Evolutionary conservation across 768 basidiomycete genomes (phyloP), one percentile per base, ranked within the genome.

Genomic region (Mycena polygramma): DNA sequence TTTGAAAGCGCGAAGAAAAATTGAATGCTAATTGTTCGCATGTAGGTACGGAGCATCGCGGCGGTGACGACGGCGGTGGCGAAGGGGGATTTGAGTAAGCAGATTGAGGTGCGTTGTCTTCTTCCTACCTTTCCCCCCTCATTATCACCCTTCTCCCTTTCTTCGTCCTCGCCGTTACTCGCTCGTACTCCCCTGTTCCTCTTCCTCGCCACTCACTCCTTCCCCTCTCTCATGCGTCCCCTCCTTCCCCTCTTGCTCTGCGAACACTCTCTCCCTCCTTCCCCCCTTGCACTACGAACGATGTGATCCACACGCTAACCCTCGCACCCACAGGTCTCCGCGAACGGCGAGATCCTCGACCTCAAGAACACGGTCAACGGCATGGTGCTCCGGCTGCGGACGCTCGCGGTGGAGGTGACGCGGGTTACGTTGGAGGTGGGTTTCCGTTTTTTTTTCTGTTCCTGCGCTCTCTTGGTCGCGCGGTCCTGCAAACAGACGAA

Each of bases 351-450:
- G 83, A 97, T 98, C 80, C 82, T 93, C 68, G 93, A 96, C 79
- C 79, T 94, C 81, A 94, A 95, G 82, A 92, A 94, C 80, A 98
- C 96, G 1, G 96, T 98, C 45, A 99, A 99, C 77, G 92, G 90
- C 67, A 99, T 98, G 97, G 97, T 96, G 19, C 92, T 91, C 81
- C 90, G 89, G 77, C 79, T 95, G 80, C 92, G 92, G 75, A 85
- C 94, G 46, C 94, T 96, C 78, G 94, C 94, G 0, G 93, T 93
- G 77, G 94, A 95, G 81, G 88, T 89, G 26, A 86, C 86, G 66
- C 85, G 96, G 66, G 97, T 99, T 30, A 98, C 97, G 10, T 89
- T 94, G 71, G 96, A 99, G 82, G 97, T 98, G 46, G 10, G 69
- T 51, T 54, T 2, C 30, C 17, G 20, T 45, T 7, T 13, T 46